A percentile compares a stretch with the other conserved stretches of the same genome.
Conservation (phyloP, 2,329 filamentous ascomycete genomes). For the Aaosphaeria arxii region DNA sequence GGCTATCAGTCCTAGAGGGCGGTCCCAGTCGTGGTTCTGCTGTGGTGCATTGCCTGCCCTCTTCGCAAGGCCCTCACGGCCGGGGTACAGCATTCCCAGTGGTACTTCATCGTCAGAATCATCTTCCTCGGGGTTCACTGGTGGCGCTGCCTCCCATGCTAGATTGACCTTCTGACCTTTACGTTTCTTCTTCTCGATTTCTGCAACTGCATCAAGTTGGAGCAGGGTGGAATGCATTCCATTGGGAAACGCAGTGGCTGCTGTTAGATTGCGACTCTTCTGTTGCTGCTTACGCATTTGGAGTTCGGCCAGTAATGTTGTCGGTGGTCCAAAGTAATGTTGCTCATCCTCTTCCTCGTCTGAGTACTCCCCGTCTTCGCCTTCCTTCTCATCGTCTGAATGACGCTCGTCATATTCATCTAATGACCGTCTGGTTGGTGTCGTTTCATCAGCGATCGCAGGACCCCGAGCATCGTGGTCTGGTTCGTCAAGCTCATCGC, state of each 20-base stretch:
- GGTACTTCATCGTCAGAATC: slow-evolving; percentile 76
- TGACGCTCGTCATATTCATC: slow-evolving; percentile 9
- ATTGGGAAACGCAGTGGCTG: slow-evolving; percentile 61
- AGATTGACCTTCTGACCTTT: slow-evolving; percentile 75
- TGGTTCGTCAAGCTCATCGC: slow-evolving; percentile 26
- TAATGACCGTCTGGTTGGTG: slow-evolving; percentile 11
- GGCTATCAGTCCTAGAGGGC: slow-evolving; percentile 73
- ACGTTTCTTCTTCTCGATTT: slow-evolving; percentile 74
- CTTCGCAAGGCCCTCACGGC: slow-evolving; percentile 53
- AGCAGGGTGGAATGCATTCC: slow-evolving; percentile 90
- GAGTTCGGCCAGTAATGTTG: slow-evolving; percentile 87
- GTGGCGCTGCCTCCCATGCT: slow-evolving; percentile 76
- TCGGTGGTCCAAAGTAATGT: slow-evolving; percentile 69
- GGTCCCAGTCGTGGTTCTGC: slow-evolving; percentile 49
- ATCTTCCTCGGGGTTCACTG: slow-evolving; percentile 33
- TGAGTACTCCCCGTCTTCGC: slow-evolving; percentile 35
- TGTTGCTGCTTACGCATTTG: slow-evolving; percentile 88
- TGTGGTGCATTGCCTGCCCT: slow-evolving; percentile 44
- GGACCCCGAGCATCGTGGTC: slow-evolving; percentile 30
- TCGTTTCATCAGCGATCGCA: slow-evolving; percentile 12
- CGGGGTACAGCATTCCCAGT: slow-evolving; percentile 73
- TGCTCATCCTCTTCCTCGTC: slow-evolving; percentile 40
- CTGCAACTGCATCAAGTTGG: slow-evolving; percentile 84
- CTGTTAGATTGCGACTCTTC: slow-evolving; percentile 71
- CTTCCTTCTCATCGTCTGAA: slow-evolving; percentile 11